These are phyloP conservation scores for Trichophyton schoenleinii DNA, from an alignment of 2,329 filamentous ascomycete genomes.

Conservation along the genomic window DNA sequence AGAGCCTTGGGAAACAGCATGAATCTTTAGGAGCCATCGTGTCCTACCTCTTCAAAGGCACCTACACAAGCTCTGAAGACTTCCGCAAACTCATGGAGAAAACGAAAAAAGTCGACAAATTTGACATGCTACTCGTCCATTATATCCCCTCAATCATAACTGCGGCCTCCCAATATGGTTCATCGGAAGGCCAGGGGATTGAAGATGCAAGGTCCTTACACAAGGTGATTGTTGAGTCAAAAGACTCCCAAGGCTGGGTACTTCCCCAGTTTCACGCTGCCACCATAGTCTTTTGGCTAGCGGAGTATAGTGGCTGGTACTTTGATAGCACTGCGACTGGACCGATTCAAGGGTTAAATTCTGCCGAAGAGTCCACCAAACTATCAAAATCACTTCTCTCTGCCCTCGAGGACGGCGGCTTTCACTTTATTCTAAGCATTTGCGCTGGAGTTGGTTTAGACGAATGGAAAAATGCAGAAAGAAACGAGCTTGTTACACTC, in stretches of 20 bases:
- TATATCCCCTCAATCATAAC: slow-evolving; percentile 67
- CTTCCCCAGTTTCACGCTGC: slow-evolving; percentile 67
- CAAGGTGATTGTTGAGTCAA: slow-evolving; percentile 50
- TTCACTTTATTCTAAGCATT: slow-evolving; percentile 81
- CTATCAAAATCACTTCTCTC: slow-evolving; percentile 62
- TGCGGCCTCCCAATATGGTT: slow-evolving; percentile 66
- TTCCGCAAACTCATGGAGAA: slow-evolving; percentile 58
- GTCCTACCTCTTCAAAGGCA: slow-evolving; percentile 63
- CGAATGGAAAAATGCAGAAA: slow-evolving; percentile 79
- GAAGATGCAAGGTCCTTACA: slow-evolving; percentile 60
- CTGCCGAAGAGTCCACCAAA: slow-evolving; percentile 54
- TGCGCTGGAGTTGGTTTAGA: slow-evolving; percentile 68
- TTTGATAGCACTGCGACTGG: slow-evolving; percentile 56
- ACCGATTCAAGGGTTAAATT: slow-evolving; percentile 48
- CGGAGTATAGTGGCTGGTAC: slow-evolving; percentile 85
- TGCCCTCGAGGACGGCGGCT: slow-evolving; percentile 72
- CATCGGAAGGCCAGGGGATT: slow-evolving; percentile 57
- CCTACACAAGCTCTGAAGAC: slow-evolving; percentile 57
- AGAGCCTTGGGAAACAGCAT: slow-evolving; percentile 76
- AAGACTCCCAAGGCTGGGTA: slow-evolving; percentile 58
- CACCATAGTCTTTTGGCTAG: slow-evolving; percentile 72
- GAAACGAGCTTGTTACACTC: slow-evolving; percentile 68
- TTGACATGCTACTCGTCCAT: slow-evolving; percentile 65
- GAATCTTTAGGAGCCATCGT: slow-evolving; percentile 75
- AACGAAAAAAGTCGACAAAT: slow-evolving; percentile 59